Percentiles rank a stretch among this genome's conserved stretches.
Evolutionary conservation across 176 grass and related monocot species (phyloP).

Genomic region (Rhynchospora pubera): DNA sequence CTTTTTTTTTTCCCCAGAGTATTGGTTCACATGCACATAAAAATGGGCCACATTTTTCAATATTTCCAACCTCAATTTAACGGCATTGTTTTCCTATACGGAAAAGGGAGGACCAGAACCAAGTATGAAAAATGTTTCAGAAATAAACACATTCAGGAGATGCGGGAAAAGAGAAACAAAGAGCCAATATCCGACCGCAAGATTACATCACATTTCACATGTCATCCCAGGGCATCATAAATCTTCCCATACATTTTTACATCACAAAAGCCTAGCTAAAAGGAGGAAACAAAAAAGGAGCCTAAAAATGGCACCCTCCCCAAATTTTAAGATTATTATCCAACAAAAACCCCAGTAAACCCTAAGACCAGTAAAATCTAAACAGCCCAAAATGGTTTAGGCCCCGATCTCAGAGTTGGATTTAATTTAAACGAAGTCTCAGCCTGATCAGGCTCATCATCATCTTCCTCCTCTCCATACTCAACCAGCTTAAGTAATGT

Average conservation of each 20-base stretch:
- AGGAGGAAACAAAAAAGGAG: not conserved
- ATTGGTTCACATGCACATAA: too few species aligned
- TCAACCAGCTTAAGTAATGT: conserved; percentile 81
- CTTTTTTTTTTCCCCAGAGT: not conserved
- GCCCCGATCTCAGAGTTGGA: conserved; percentile 18
- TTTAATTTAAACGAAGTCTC: conserved; percentile 12
- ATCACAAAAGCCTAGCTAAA: conserved; percentile 5
- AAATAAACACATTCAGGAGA: not conserved
- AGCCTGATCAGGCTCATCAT: conserved; percentile 23
- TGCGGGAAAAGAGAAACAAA: not conserved
- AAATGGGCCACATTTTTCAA: too few species aligned
- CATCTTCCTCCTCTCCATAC: conserved; percentile 77
- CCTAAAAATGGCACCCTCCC: not conserved
- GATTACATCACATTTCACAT: not conserved
- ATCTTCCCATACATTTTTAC: not conserved
- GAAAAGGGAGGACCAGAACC: not conserved
- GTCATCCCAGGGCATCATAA: not conserved
- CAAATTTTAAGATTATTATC: not conserved
- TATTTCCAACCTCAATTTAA: not conserved
- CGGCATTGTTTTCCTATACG: not conserved
- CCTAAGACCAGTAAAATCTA: conserved; percentile 14
- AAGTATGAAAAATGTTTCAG: not conserved
- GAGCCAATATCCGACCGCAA: not conserved
- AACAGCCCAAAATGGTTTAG: conserved; percentile 59
- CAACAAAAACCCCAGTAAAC: not conserved